phyloP scores from a whole-genome alignment of 768 basidiomycete genomes.

The Tremella yokohamensis region DNA sequence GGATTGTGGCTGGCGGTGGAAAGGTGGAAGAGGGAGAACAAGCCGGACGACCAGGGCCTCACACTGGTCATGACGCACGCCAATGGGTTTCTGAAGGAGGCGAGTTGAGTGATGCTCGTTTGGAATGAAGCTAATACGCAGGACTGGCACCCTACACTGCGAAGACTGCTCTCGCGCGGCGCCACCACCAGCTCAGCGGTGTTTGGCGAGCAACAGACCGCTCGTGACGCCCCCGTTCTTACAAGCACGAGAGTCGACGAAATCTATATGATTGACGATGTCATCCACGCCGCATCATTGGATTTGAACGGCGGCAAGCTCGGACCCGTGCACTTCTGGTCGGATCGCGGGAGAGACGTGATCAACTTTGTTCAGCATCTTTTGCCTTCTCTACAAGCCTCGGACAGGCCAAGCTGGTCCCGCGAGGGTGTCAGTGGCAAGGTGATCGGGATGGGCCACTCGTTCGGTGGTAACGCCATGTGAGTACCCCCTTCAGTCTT shows the following conservation, averaged over 20 bases:
- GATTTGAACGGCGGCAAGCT: constrained; percentile 63
- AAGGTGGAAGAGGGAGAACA: constrained; percentile 21
- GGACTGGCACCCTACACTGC: constrained; percentile 75
- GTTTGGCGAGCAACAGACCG: constrained; percentile 12
- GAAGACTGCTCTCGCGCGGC: constrained; percentile 55
- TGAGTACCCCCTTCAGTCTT: constrained; percentile 55
- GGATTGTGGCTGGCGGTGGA: constrained; percentile 23
- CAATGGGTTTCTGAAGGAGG: constrained; percentile 86
- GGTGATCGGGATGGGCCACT: constrained; percentile 75
- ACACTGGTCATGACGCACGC: constrained; percentile 78
- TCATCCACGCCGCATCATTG: constrained; percentile 80
- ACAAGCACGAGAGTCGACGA: constrained; percentile 57
- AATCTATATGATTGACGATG: constrained; percentile 77
- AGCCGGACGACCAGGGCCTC: constrained; percentile 53
- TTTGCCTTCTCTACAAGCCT: constrained; percentile 8
- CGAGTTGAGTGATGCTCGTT: constrained; percentile 41
- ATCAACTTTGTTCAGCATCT: constrained; percentile 51
- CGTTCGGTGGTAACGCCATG: constrained; percentile 75
- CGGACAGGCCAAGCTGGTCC: not conserved
- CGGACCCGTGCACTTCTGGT: constrained; percentile 48
- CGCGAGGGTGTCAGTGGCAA: constrained; percentile 4
- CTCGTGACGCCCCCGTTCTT: not conserved
- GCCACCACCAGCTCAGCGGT: constrained; percentile 23
- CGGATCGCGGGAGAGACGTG: constrained; percentile 58
- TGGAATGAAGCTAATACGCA: constrained; percentile 41